Evolutionary conservation across 2,329 filamentous ascomycete genomes (phyloP).

Genomic region (Aspergillus ochraceus): DNA sequence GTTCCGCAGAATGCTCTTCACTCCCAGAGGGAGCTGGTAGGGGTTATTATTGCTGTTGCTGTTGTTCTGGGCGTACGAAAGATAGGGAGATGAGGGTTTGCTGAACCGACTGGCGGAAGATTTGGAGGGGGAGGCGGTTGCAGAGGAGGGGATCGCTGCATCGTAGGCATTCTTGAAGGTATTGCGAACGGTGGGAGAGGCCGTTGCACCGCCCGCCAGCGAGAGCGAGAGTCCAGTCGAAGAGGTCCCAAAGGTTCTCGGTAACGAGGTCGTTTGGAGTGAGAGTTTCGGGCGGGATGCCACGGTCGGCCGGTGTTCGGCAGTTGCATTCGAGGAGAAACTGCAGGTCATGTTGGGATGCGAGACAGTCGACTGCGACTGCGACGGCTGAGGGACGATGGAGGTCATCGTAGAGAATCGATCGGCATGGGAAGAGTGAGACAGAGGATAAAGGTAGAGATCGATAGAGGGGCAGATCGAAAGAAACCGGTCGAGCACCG

Average conservation of each 20-base stretch:
- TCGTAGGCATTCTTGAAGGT: conserved; percentile 63
- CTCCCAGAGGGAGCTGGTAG: conserved; percentile 45
- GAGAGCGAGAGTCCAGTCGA: conserved; percentile 55
- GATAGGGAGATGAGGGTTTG: conserved; percentile 34
- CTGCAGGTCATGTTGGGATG: conserved; percentile 19
- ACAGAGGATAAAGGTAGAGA: conserved; percentile 6
- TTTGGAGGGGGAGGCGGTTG: conserved; percentile 37
- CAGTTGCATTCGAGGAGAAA: conserved; percentile 12
- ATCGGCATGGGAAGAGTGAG: conserved; percentile 7
- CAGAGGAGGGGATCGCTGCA: conserved; percentile 38
- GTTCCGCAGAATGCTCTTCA: conserved; percentile 50
- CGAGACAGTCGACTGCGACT: conserved; percentile 5
- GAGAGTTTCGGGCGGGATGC: conserved; percentile 58
- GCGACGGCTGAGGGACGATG: conserved; percentile 5
- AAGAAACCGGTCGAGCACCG: background rate
- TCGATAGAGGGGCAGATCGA: background rate
- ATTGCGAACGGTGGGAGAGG: conserved; percentile 61
- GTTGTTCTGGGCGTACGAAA: conserved; percentile 13
- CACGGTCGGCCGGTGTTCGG: conserved; percentile 14
- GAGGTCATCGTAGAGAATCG: conserved; percentile 9
- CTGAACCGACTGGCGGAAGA: conserved; percentile 25
- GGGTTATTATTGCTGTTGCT: conserved; percentile 23
- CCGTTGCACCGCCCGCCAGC: conserved; percentile 47
- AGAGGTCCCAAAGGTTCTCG: conserved; percentile 55
- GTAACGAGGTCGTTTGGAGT: conserved; percentile 56